Base-by-base conservation (phyloP, 257 asterid genomes). In the Plectranthus barbatus region DNA sequence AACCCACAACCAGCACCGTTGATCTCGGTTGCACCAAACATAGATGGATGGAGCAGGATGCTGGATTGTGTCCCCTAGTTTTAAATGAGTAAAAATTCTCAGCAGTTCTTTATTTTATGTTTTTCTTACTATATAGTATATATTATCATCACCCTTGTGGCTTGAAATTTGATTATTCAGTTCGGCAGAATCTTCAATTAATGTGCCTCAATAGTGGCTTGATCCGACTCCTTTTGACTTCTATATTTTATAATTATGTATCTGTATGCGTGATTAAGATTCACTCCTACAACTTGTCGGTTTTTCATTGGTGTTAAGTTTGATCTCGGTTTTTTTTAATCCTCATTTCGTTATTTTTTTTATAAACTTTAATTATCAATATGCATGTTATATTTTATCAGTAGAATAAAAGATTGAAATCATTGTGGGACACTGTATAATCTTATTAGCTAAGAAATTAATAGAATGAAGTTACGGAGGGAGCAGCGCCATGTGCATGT, bases 21-120 rank as follows among this genome's bases (percentile, higher is more conserved):
- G 82, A 78, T 85, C 85, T 80, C 50, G 63, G 70, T 40, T 47
- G 31, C n/a, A 31, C 46, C 54, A 13, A 67, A 40, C 52, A 44
- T 70, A 81, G 81, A 79, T 80, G 78, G 68, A 82, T 78, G 57
- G 81, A 77, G 81, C 78, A 77, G 78, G 80, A 72, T 72, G 79
- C 57, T 77, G 81, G 74, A 69, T 69, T 72, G 63, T 69, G 82
- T 76, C 65, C 71, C 64, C 80, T 51, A 45, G 46, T 57, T 11
- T 21, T 20, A 68, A 70, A 48, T 72, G 53, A 54, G 51, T 36
- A 45, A 41, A 67, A 52, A 44, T 21, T 40, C 54, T 71, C 62
- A 47, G 53, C 58, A 33, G 50, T 47, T 66, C 17, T 48, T 37
- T 2, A 10, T 34, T 37, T 5, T 18, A 17, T 9, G 13, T 10